Evolutionary conservation across 192 early-diverging fungal genomes (phyloP), one percentile per base, ranked within the genome.

Genomic region (Coemansia sp.): DNA sequence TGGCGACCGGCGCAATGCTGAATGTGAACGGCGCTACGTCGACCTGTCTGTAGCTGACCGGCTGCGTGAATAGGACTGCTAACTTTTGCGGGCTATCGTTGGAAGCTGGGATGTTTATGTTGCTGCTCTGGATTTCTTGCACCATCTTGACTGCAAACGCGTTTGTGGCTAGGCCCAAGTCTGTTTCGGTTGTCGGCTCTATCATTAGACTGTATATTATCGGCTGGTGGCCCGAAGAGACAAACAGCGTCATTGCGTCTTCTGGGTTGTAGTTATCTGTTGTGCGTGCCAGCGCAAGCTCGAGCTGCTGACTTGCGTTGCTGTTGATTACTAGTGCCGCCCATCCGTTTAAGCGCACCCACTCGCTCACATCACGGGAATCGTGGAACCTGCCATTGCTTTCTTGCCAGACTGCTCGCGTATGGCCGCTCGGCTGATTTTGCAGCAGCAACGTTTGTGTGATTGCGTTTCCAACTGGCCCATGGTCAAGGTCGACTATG

Each of bases 341-440:
- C 74, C 74, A 76, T n/a, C 65, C 74, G 25, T 67, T 19, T 32
- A 0, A 25, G 2, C 68, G 45, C 22, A 69, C 58, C 74, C 74
- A 76, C 29, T 43, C 50, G 36, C 40, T 48, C 19, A 38, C 41
- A 19, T 38, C 66, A 10, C 10, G 13, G 11, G 42, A 6, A 0
- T 34, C 60, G 6, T 22, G 14, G 3, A 63, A 29, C 14, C 49
- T 32, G 13, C 25, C 34, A 17, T 10, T 65, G 49, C 49, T 59
- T 42, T 33, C n/a, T 41, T 42, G 57, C 59, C 63, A 72, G 17
- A 23, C 10, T 19, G 63, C 42, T 23, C 34, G 45, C 9, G 32
- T 54, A 35, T 22, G 45, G 43, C 7, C 9, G 6, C 7, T 23
- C 7, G 13, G 45, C 5, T 19, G 23, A 58, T 49, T 62, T 17